Base-by-base conservation (phyloP, 208 protist genomes). In the Angomonas deanei region DNA sequence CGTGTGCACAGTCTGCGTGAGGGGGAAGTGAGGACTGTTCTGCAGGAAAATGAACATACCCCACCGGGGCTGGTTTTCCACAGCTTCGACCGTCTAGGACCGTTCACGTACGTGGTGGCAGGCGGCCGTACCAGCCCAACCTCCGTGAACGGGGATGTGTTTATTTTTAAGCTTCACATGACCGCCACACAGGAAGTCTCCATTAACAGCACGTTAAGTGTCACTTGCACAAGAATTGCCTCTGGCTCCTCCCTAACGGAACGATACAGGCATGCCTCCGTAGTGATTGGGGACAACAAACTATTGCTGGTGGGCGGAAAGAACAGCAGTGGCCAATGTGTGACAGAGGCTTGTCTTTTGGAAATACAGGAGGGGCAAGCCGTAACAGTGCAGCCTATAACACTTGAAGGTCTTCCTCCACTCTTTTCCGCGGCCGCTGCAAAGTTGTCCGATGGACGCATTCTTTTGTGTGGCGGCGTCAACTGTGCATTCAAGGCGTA, bases 111-210 rank as follows among this genome's bases (percentile, higher is more conserved):
- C 65, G 47, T 93, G 27, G 86, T 96, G 4, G 75, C 88, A 59
- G 90, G 90, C 11, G 90, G 90, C 23, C 86, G 90, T 49, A 90
- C 80, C 8, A 93, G 86, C 65, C 90, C 90, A 0, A 48, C 66
- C 5, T 58, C 77, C 39, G 78, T 76, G 0, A 73, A 49, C 32
- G 64, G 65, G 23, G 63, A 74, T 1, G 76, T 78, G 0, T 93
- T 81, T 50, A 36, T 90, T 15, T 64, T 96, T 19, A 39, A 54
- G 3, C 27, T 91, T 17, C 56, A 80, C 13, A 34, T 87, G 34
- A 49, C 36, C 21, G 34, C 55, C 1, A 33, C 11, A 17, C 30
- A 23, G 32, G 42, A 19, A 0, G 61, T 79, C 28, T 64, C 52
- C 4, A 34, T 49, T 2, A 61, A 61, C 26, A 47, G 58, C 34